These are phyloP conservation scores for Kondoa subrosea DNA, from an alignment of 768 basidiomycete genomes.

Conservation along the genomic window DNA sequence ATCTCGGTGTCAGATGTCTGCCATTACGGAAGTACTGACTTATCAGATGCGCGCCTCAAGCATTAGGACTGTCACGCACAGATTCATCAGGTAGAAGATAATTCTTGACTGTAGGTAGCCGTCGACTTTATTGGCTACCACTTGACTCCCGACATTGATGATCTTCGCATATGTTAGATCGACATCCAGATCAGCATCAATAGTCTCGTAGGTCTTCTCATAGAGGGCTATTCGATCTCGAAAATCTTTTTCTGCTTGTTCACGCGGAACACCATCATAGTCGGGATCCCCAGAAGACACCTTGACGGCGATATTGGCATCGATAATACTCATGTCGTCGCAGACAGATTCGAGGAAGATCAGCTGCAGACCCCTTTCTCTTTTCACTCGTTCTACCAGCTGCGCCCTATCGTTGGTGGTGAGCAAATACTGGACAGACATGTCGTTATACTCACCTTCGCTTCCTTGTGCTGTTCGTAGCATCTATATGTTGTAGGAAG, in stretches of 20 bases:
- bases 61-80: slow-evolving; percentile 1
- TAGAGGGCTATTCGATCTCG: slow-evolving; percentile 77
- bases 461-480: slow-evolving; percentile 61
- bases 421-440: not conserved
- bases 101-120: slow-evolving; percentile 94
- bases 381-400: slow-evolving; percentile 64
- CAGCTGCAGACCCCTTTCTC: slow-evolving; percentile 68
- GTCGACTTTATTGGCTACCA: slow-evolving; percentile 46
- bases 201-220: slow-evolving; percentile 86
- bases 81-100: slow-evolving; percentile 94
- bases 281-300: slow-evolving; percentile 94
- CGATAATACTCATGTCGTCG: slow-evolving; percentile 82
- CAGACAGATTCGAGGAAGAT: slow-evolving; percentile 93
- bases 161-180: slow-evolving; percentile 80
- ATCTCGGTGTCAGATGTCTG: slow-evolving; percentile 74
- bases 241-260: slow-evolving; percentile 79
- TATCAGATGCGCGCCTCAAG: slow-evolving; percentile 29
- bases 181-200: slow-evolving; percentile 50
- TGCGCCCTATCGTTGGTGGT: slow-evolving; percentile 42
- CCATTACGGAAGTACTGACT: slow-evolving; percentile 69
- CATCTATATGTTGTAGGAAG: slow-evolving; percentile 43
- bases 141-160: slow-evolving; percentile 72
- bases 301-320: slow-evolving; percentile 89
- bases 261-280: slow-evolving; percentile 72
- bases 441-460: slow-evolving; percentile 44